Conservation (phyloP, 805 yeast species). For the Torulaspora franciscae region DNA sequence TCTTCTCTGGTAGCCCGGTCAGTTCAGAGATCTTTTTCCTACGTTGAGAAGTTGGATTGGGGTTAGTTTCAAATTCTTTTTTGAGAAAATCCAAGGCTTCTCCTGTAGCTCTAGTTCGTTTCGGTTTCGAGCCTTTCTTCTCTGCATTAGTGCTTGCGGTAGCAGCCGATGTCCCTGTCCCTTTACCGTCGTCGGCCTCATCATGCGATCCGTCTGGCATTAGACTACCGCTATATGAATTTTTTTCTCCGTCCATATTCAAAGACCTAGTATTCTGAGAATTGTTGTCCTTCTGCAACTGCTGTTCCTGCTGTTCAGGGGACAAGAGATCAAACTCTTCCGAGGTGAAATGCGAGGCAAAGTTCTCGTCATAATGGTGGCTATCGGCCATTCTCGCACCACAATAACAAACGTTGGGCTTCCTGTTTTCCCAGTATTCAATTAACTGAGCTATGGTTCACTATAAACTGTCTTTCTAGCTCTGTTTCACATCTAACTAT, state of each 20-base stretch:
- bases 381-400: conserved; percentile 6
- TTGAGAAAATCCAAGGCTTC: conserved; percentile 67
- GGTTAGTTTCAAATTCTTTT: conserved; percentile 62
- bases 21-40: conserved; percentile 63
- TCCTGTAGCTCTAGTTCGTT: conserved; percentile 72
- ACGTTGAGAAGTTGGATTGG: conserved; percentile 69
- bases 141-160: conserved; percentile 8
- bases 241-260: not conserved
- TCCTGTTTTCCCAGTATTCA: too few relatives aligned
- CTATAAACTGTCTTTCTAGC: too few relatives aligned
- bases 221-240: not conserved
- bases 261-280: not conserved
- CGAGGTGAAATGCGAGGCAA: conserved; percentile 12
- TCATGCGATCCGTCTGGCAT: conserved; percentile 4
- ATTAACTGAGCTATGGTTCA: not conserved
- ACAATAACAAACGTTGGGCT: not conserved
- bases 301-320: conserved; percentile 9
- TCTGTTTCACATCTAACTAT: too few relatives aligned
- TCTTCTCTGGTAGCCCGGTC: conserved; percentile 80
- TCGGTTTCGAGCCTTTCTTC: conserved; percentile 33
- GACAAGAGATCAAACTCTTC: conserved; percentile 14
- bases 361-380: conserved; percentile 13
- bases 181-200: conserved; percentile 1
- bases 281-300: not conserved
- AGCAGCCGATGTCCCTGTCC: conserved; percentile 8